Evolutionary conservation across 352 stramenopile genomes (phyloP), one percentile per base, ranked within the genome.

Genomic region (Phytophthora pini): DNA sequence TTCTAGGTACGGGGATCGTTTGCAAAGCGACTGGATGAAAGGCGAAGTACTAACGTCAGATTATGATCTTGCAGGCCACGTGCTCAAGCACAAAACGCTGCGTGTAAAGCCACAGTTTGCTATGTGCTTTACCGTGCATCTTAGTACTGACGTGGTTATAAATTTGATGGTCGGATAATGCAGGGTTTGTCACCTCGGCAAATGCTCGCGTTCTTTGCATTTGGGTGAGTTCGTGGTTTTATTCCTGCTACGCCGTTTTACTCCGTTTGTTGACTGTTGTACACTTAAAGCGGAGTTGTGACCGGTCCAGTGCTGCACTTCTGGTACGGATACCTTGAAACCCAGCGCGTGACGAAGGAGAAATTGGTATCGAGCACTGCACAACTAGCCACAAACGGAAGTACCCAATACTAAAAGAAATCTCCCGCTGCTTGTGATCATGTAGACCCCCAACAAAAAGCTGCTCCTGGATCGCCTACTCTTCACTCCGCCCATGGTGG

Each of bases 371-470:
- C 27, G 38, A 48, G 11, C 45, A 38, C 9, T 43, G 8, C n/a
- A 39, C 8, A 13, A 29, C 10, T 57, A 8, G 9, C 31, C 13
- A 36, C 31, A 12, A 36, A 36, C 31, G 9, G 9, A 36, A 36
- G 10, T 11, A 9, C 31, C 31, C 11, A 9, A 36, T 13, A 36
- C 31, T 36, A 36, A 36, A 9, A 9, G 29, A 32, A 32, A 6
- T 5, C 29, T 4, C 29, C 29, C 29, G 7, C 4, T 26, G 7
- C 29, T 10, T 36, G 8, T 36, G 31, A 36, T 13, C 31, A 32
- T 36, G 36, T 63, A 92, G 84, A 89, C 81, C 0, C 65, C 81
- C n/a, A 92, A 88, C 74, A 84, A 89, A 51, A 92, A 92, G 66
- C 73, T 92, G 5, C 32, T 91, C 8, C 62, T 91, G 10, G 84